Base-by-base conservation (phyloP, 1,284 basidiomycete species). In the Leccinum griseonigrum region DNA sequence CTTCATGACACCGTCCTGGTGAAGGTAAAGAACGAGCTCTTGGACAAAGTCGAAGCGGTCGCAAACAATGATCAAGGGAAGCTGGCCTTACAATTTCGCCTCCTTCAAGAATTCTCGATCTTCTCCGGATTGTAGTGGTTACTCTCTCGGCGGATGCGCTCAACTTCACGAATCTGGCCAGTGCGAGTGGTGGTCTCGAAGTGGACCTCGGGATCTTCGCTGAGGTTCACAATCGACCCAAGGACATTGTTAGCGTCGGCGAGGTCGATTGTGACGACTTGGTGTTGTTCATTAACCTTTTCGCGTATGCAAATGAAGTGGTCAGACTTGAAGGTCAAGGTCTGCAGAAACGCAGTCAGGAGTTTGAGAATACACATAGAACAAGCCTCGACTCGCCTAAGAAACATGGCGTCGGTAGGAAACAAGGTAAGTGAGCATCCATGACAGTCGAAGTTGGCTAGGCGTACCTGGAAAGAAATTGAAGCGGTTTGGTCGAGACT, bases 41-140 rank as follows among this genome's bases (percentile, higher is more conserved):
- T 99, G 97, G 10, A 99, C 97, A 74, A 98, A 99, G 83, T 98
- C 96, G 83, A 98, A 99, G 43, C 97, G 95, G 78, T 99, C 97
- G 85, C 97, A 99, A 71, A 99, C 97, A 67, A 99, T 99, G 82
- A 99, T 99, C 71, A 99, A 90, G 13, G 97, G 97, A 38, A 99
- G 88, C 77, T 99, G 97, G 76, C 99, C 97, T 51, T 89, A 80
- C 46, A 99, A 88, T 74, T 98, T 97, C 71, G 97, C 97, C 76
- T 99, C 97, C 76, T 96, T 97, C 78, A 99, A 88, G 90, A 98
- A 82, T 99, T 99, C 85, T 99, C 99, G 83, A 99, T 97, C 80
- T 99, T 99, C 81, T 99, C 97, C 2, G 97, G 94, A 78, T 97
- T 97, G 85, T 99, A 99, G 79, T 83, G 84, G 80, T 99, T 98